Evolutionary conservation across 1,139 yeast species (phyloP).

Genomic region (Pichia sp.): DNA sequence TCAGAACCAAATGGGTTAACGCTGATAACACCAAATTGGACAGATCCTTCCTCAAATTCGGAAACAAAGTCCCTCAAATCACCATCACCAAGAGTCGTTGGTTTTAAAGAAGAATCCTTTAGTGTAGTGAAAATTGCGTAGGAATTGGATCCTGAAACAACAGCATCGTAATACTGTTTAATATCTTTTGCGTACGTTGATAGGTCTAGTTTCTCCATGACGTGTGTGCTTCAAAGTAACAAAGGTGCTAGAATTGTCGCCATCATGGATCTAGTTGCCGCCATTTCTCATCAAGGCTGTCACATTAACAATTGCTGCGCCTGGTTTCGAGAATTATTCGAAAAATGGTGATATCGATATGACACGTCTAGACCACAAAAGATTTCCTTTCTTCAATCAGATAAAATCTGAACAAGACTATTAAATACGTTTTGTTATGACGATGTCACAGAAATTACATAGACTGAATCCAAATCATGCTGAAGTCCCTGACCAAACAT

Average conservation of each 20-base stretch:
- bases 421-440: background rate
- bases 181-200: conserved; percentile 54
- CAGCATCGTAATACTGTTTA: conserved; percentile 54
- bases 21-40: conserved; percentile 86
- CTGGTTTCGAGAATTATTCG: background rate
- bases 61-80: conserved; percentile 72
- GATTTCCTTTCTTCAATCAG: background rate
- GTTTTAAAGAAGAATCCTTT: conserved; percentile 48
- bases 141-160: conserved; percentile 54
- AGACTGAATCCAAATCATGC: conserved; percentile 1
- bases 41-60: conserved; percentile 78
- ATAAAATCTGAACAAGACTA: too few species aligned
- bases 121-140: conserved; percentile 63
- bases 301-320: background rate
- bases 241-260: background rate
- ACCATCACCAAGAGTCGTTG: conserved; percentile 52
- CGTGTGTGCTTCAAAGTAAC: background rate
- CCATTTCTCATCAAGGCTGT: background rate
- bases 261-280: background rate
- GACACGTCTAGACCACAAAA: too few species aligned
- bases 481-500: conserved; percentile 7
- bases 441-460: conserved; percentile 1
- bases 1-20: conserved; percentile 87
- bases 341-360: background rate
- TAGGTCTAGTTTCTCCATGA: conserved; percentile 51